phyloP scores from a whole-genome alignment of 805 yeast genomes.

The Wickerhamomyces bovis region DNA sequence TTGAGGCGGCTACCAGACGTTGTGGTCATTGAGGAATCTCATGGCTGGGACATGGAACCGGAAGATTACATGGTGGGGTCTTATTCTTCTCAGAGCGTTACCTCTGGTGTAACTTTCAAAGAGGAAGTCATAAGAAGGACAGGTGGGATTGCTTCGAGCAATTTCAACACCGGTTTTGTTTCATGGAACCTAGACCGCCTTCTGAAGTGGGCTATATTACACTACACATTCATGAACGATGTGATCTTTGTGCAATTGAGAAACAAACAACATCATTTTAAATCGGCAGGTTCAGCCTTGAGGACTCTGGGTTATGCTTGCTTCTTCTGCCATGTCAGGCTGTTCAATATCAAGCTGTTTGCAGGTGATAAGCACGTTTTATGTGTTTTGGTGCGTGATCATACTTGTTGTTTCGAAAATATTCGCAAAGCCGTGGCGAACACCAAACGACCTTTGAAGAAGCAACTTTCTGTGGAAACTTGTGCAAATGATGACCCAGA shows the following conservation, averaged over 20 bases:
- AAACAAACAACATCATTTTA: not conserved
- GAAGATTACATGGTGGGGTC: no score
- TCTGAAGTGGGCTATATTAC: not conserved
- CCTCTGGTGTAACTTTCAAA: not conserved
- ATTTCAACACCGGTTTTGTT: not conserved
- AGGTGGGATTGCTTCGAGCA: not conserved
- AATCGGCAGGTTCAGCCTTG: not conserved
- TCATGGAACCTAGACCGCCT: not conserved
- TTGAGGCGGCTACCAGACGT: no score
- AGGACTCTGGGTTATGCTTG: not conserved
- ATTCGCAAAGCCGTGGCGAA: not conserved
- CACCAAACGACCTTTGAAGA: not conserved
- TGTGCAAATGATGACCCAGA: not conserved
- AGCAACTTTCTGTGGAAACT: not conserved
- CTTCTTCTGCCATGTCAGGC: not conserved
- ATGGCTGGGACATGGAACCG: no score
- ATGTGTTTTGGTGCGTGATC: not conserved
- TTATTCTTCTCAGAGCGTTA: no score
- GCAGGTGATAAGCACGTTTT: not conserved
- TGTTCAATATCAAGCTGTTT: not conserved
- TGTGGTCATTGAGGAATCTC: not conserved
- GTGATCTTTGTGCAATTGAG: not conserved
- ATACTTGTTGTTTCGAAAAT: not conserved
- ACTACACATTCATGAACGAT: not conserved
- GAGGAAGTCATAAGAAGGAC: not conserved